Evolutionary conservation across 176 grass and related monocot genomes (phyloP).

Genomic region (Cymbopogon citratus): DNA sequence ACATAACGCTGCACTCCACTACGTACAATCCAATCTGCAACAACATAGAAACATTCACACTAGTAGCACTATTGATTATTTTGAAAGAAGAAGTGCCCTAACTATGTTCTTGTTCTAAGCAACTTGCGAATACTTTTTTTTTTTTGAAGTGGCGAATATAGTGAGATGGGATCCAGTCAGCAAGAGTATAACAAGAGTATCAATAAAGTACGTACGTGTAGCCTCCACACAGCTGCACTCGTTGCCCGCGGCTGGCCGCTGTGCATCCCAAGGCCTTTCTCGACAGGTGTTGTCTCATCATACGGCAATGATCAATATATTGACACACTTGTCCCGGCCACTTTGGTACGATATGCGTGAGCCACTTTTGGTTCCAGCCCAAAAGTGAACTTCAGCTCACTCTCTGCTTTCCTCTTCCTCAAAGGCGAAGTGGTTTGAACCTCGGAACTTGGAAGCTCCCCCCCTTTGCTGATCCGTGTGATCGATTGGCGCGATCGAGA

Average conservation of each 20-base stretch:
- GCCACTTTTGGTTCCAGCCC: neutral
- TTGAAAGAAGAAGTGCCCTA: too few species aligned
- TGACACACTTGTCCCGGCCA: constrained; percentile 44
- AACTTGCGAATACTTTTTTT: too few species aligned
- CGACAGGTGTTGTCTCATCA: constrained; percentile 41
- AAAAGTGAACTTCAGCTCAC: neutral
- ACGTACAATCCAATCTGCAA: too few species aligned
- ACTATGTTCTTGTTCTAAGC: too few species aligned
- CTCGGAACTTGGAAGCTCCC: neutral
- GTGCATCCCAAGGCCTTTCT: constrained; percentile 16
- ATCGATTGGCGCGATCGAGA: constrained; percentile 2
- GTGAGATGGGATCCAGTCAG: too few species aligned
- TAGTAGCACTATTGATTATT: too few species aligned
- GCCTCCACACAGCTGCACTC: neutral
- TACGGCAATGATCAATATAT: constrained; percentile 42
- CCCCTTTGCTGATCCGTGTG: neutral
- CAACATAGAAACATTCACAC: too few species aligned
- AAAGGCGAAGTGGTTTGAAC: neutral
- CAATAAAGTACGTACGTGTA: too few species aligned
- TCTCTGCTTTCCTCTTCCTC: constrained; percentile 24
- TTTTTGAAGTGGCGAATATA: too few species aligned
- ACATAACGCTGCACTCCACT: too few species aligned
- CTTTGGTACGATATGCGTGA: neutral
- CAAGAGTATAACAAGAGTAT: too few species aligned
- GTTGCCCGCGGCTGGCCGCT: neutral